Conservation (phyloP, 352 stramenopile species). For the Pythium aristosporum region DNA sequence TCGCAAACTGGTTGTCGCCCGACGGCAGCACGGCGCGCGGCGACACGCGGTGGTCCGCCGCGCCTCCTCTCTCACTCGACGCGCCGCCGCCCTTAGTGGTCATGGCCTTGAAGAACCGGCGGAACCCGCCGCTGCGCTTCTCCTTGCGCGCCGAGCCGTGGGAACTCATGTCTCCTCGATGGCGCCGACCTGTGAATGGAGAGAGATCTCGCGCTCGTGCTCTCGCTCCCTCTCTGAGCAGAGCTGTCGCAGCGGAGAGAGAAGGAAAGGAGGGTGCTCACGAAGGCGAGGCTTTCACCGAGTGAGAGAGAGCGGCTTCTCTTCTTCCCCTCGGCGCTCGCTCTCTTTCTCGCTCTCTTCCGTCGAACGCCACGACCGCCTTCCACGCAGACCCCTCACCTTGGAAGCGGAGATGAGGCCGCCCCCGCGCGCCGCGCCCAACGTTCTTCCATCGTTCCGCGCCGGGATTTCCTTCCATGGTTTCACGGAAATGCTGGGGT, state of each 20-base stretch:
- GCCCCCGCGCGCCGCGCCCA: too few relatives aligned
- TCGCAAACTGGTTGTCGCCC: conserved; percentile 28
- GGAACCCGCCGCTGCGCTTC: conserved; percentile 21
- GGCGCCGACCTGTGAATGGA: background rate
- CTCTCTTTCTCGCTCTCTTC: conserved; percentile 4
- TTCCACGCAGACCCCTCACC: background rate
- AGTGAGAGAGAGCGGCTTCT: background rate
- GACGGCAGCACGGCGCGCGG: conserved; percentile 23
- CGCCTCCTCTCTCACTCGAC: background rate
- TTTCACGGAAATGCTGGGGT: background rate
- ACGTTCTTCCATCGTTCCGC: conserved; percentile 6
- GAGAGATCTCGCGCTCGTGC: background rate
- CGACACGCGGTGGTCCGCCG: background rate
- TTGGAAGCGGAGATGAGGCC: too few relatives aligned
- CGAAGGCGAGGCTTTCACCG: background rate
- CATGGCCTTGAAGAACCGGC: conserved; percentile 27
- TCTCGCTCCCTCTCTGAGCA: background rate
- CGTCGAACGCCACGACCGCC: conserved; percentile 10
- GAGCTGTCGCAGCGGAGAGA: background rate
- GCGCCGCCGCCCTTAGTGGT: conserved; percentile 17
- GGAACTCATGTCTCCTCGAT: conserved; percentile 6
- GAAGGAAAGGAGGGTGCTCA: background rate
- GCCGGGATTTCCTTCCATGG: conserved; percentile 20
- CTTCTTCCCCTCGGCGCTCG: background rate
- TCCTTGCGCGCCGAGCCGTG: conserved; percentile 19